These are phyloP conservation scores for Mycosarcoma maydis DNA, from an alignment of 1,284 basidiomycete genomes.

Conservation along the genomic window DNA sequence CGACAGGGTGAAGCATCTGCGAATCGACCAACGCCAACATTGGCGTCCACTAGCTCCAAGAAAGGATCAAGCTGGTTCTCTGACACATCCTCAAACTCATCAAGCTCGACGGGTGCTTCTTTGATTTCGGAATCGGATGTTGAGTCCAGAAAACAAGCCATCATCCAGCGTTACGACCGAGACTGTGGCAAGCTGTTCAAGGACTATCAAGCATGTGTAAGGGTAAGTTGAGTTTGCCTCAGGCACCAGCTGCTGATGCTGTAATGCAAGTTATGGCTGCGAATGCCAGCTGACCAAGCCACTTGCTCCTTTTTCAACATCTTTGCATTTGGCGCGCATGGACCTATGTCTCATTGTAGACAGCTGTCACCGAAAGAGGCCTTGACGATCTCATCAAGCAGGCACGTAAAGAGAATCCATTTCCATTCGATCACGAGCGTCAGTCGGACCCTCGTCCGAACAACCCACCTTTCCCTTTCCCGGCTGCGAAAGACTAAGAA, in stretches of 20 bases:
- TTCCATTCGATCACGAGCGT: conserved; percentile 57
- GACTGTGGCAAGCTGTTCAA: conserved; percentile 84
- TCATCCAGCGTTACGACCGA: conserved; percentile 73
- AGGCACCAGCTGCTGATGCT: too few relatives aligned
- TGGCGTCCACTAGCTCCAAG: conserved; percentile 12
- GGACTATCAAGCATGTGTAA: conserved; percentile 81
- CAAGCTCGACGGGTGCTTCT: conserved; percentile 10
- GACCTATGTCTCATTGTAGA: conserved; percentile 69
- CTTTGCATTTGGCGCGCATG: not conserved
- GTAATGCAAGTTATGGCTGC: too few relatives aligned
- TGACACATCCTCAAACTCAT: conserved; percentile 17
- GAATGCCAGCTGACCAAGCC: too few relatives aligned
- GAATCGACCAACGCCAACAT: conserved; percentile 2
- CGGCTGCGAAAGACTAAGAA: conserved; percentile 35
- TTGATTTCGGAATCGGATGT: conserved; percentile 23
- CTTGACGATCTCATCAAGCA: conserved; percentile 80
- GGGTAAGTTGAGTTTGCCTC: conserved; percentile 69
- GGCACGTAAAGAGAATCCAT: conserved; percentile 71
- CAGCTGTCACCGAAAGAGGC: conserved; percentile 81
- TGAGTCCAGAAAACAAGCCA: conserved; percentile 23
- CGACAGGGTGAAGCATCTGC: conserved; percentile 68
- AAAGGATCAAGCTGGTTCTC: conserved; percentile 39
- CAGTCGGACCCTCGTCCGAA: conserved; percentile 20
- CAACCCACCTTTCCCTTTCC: conserved; percentile 59
- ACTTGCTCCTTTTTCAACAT: too few relatives aligned